Evolutionary conservation across 1,139 yeast genomes (phyloP), one percentile per base, ranked within the genome.

Genomic region (Yamadazyma dushanensis): DNA sequence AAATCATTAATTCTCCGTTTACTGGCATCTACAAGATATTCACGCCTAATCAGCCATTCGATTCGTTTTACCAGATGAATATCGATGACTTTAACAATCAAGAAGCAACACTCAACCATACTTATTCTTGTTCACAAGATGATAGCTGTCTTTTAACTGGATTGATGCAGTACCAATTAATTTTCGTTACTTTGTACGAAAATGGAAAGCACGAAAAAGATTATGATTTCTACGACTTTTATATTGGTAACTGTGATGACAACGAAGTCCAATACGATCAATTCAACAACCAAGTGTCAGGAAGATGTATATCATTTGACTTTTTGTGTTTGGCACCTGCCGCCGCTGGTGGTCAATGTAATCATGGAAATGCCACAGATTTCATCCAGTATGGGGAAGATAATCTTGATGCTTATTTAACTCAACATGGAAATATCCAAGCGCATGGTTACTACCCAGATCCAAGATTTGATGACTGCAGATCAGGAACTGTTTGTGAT

Each of bases 191-290:
- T 14, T 29, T 36, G 10, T 30, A 35, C 14, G 29, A 33, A 18
- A 35, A 35, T 24, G 38, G 38, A 2, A 36, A 36, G 31, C 35
- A 29, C 3, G 39, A 32, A 13, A 36, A 26, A 18, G 39, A 36
- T 23, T 35, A 35, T 26, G 32, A 28, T 9, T 36, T 36, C 20
- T 36, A 36, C 26, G 39, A 36, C 16, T 36, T 36, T 16, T 36
- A 36, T 24, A 36, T 36, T n/a, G 39, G 39, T 14, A 36, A 36
- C 28, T 36, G 39, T 26, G 36, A 36, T 18, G 39, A 36, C 19
- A 9, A 11, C 6, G 32, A 36, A 28, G 39, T 36, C 8, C 16
- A 28, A 25, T 36, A 36, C 14, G 32, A 36, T 22, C 39, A 36
- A 19, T 36, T 36, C 24, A 36, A 36, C 16, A 26, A 29, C 29